Evolutionary conservation across 1,284 basidiomycete genomes (phyloP), one percentile per base, ranked within the genome.

Genomic region (Phaffia rhodozyma): DNA sequence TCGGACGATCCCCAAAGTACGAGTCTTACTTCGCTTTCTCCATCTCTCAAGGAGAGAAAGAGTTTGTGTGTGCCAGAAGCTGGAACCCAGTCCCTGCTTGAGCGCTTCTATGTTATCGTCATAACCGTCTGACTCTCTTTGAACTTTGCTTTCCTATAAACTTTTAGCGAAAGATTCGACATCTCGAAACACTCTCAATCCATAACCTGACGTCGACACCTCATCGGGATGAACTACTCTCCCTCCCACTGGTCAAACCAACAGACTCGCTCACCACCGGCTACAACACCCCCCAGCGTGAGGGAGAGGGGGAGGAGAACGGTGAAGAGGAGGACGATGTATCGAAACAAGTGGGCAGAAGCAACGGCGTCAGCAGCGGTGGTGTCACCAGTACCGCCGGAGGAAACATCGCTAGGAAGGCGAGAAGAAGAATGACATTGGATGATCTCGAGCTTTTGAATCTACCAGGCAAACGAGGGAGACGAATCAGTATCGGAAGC

Each of bases 171-270:
- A 52, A 49, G 13, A 34, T 65, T 6, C 59, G 63, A 47, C 63
- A 65, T n/a, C 38, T 65, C 43, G 25, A 38, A 34, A 58, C 54
- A 3, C 32, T 65, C 9, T 50, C 43, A 2, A 48, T 65, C 16
- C 59, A 61, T 51, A 55, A 60, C 6, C 43, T 65, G 27, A 65
- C 63, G 11, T 38, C 57, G 1, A 65, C 63, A 20, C 63, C 63
- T 18, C 63, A 65, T 38, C 53, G 54, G 29, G 63, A 65, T 34
- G 63, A 65, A 55, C 49, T 65, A 13, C 21, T 58, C 43, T 65
- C 13, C 43, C 55, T 43, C 48, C 57, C 25, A 43, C 50, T 18
- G 55, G 49, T 13, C 4, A 23, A 4, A 32, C n/a, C 43, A 30
- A 50, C 20, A 27, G 47, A 48, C 32, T 16, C 61, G 29, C 49